A percentile compares a stretch with the other conserved stretches of the same genome.
These are phyloP conservation scores for Aspergillus sp. DNA, from an alignment of 2,329 filamentous ascomycete species.

Conservation along the genomic window DNA sequence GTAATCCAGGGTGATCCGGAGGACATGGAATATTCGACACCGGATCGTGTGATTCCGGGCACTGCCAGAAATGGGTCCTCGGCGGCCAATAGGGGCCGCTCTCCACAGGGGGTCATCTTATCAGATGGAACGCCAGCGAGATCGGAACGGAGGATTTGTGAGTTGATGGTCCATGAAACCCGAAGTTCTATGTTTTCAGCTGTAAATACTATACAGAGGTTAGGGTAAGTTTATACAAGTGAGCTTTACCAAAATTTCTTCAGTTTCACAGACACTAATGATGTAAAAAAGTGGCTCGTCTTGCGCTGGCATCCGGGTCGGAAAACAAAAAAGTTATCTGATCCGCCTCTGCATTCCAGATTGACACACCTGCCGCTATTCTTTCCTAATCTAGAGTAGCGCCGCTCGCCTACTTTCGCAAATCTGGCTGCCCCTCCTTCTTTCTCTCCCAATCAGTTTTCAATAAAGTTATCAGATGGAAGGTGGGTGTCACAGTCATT, in stretches of 20 bases:
- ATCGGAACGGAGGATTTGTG: background rate
- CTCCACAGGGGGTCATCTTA: background rate
- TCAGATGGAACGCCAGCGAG: conserved; percentile 3
- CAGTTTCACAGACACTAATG: no score
- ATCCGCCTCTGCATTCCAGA: background rate
- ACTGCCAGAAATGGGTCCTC: background rate
- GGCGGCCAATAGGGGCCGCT: background rate
- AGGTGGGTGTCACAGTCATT: background rate
- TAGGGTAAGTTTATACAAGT: no score
- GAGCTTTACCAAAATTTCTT: no score
- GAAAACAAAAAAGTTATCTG: conserved; percentile 1
- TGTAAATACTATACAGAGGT: no score
- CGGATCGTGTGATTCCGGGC: conserved; percentile 4
- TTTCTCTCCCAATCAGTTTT: background rate
- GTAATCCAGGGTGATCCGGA: background rate
- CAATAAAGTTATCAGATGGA: background rate
- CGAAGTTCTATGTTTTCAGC: background rate
- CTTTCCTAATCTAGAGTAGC: background rate
- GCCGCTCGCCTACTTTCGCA: background rate
- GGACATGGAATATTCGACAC: background rate
- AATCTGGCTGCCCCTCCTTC: background rate
- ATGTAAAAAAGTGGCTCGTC: no score
- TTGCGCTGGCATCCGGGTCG: no score
- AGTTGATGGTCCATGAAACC: background rate
- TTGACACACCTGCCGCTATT: background rate